These are phyloP conservation scores for Cercospora nicotianae DNA, from an alignment of 2,329 filamentous ascomycete genomes.

Conservation along the genomic window DNA sequence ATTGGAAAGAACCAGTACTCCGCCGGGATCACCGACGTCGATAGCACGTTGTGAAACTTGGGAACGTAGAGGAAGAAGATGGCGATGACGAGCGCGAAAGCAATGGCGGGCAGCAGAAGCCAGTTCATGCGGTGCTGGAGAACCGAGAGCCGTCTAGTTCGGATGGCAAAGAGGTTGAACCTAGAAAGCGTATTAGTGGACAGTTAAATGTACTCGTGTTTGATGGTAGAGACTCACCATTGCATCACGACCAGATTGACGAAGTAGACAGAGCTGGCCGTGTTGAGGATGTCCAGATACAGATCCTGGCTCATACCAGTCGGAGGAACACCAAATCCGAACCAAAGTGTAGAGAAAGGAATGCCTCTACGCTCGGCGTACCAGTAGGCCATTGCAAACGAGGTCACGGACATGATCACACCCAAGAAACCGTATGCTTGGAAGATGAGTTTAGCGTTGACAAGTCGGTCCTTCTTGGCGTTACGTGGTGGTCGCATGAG, in stretches of 20 bases:
- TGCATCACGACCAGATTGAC: constrained; percentile 77
- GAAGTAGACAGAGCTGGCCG: constrained; percentile 74
- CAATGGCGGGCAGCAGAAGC: constrained; percentile 68
- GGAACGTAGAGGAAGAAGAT: constrained; percentile 68
- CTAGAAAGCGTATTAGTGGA: constrained; percentile 46
- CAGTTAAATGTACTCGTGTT: too few species aligned
- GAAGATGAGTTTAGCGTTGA: constrained; percentile 70
- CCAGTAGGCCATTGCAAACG: constrained; percentile 51
- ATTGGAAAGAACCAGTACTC: constrained; percentile 77
- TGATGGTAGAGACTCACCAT: too few species aligned
- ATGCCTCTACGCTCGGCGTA: constrained; percentile 55
- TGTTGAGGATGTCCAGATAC: constrained; percentile 58
- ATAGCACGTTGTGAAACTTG: constrained; percentile 60
- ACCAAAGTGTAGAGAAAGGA: constrained; percentile 66
- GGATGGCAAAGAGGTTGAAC: constrained; percentile 71
- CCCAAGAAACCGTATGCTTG: constrained; percentile 73
- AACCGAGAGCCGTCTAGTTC: constrained; percentile 61
- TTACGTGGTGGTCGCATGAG: constrained; percentile 68
- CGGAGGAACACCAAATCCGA: constrained; percentile 61
- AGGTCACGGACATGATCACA: constrained; percentile 47
- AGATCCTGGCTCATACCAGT: constrained; percentile 53
- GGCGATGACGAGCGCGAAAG: constrained; percentile 67
- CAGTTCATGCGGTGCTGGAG: constrained; percentile 74
- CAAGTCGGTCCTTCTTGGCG: constrained; percentile 67
- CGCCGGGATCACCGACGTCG: constrained; percentile 63